A percentile compares a stretch with the other conserved stretches of the same genome.
phyloP scores from a whole-genome alignment of 2,329 filamentous ascomycete species.

The Lachnellula hyalina region DNA sequence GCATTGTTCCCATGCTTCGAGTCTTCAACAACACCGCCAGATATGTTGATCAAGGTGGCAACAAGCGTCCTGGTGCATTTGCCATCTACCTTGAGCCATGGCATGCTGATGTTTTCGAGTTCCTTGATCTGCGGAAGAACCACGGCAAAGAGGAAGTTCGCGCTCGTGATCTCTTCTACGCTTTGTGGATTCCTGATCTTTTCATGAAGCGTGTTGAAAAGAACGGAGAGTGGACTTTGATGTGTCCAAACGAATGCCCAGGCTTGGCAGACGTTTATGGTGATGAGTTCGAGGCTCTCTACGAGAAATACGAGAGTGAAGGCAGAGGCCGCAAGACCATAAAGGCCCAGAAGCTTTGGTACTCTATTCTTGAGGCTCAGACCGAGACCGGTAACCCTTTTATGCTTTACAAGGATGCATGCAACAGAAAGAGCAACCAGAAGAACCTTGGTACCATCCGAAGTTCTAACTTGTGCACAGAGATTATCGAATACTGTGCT shows the following conservation, averaged over 20 bases:
- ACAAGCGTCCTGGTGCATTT: slow-evolving; percentile 97
- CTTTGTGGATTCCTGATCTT: slow-evolving; percentile 95
- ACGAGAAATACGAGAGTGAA: slow-evolving; percentile 85
- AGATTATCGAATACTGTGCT: slow-evolving; percentile 95
- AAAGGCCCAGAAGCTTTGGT: slow-evolving; percentile 99
- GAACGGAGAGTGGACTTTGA: slow-evolving; percentile 94
- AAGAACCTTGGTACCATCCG: slow-evolving; percentile 98
- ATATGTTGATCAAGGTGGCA: slow-evolving; percentile 98
- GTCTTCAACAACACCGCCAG: slow-evolving; percentile 99
- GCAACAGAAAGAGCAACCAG: slow-evolving; percentile 99
- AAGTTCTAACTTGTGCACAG: slow-evolving; percentile 97
- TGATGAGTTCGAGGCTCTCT: slow-evolving; percentile 93
- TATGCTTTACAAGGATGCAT: slow-evolving; percentile 99
- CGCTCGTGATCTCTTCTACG: slow-evolving; percentile 94
- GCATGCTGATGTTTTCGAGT: slow-evolving; percentile 97
- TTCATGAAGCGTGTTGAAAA: slow-evolving; percentile 99
- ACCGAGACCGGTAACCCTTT: slow-evolving; percentile 99
- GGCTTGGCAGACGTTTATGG: slow-evolving; percentile 95
- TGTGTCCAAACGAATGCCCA: slow-evolving; percentile 96
- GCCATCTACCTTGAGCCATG: slow-evolving; percentile 99
- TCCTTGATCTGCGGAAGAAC: slow-evolving; percentile 97
- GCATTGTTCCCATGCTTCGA: slow-evolving; percentile 93
- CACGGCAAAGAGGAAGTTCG: slow-evolving; percentile 98
- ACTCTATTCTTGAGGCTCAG: slow-evolving; percentile 95
- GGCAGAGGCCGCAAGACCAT: slow-evolving; percentile 85